phyloP scores from a whole-genome alignment of 306 rosid species.

The Cucumis sativus region Cucumber_9930_V3 NC_026659.2:28788001-28788500 shows the following conservation, averaged over 20 bases:
- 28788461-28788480: background rate
- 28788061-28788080: conserved; percentile 10
- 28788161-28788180: background rate
- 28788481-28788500: background rate
- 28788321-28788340: background rate
- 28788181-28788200: background rate
- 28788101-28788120: background rate
- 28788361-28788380: background rate
- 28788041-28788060: conserved; percentile 27
- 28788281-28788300: background rate
- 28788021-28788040: conserved; percentile 25
- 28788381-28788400: background rate
- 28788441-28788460: background rate
- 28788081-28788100: background rate
- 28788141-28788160: background rate
- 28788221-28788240: background rate
- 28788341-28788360: background rate
- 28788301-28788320: background rate
- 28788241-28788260: background rate
- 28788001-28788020: conserved; percentile 1
- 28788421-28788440: conserved; percentile 2
- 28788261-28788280: background rate
- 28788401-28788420: background rate
- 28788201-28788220: background rate
- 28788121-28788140: background rate